Percentiles rank a stretch among this genome's conserved stretches.
phyloP scores from a whole-genome alignment of 352 stramenopile species.

The Pythium utonaiense region DNA sequence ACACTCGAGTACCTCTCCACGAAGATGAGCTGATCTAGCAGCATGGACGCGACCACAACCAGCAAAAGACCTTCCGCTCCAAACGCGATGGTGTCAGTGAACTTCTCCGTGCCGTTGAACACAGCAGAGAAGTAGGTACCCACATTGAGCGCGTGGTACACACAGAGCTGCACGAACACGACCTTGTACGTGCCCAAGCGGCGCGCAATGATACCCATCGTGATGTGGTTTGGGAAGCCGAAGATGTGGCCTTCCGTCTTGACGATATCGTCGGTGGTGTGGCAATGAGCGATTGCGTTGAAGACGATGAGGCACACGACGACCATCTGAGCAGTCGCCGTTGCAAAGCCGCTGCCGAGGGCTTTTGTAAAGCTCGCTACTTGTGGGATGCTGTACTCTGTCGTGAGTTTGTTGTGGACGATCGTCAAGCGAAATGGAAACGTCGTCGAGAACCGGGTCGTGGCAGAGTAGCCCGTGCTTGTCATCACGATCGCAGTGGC shows the following conservation, averaged over 20 bases:
- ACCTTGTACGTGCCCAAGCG: slow-evolving; percentile 24
- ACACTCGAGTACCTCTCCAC: slow-evolving; percentile 22
- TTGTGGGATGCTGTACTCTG: slow-evolving; percentile 12
- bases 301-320: slow-evolving; percentile 22
- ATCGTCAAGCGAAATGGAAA: slow-evolving; percentile 17
- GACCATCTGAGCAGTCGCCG: slow-evolving; percentile 14
- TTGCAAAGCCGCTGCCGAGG: slow-evolving; percentile 20
- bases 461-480: slow-evolving; percentile 16
- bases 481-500: slow-evolving; percentile 17
- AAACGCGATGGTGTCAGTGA: slow-evolving; percentile 26
- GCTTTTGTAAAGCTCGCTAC: slow-evolving; percentile 15
- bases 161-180: slow-evolving; percentile 22
- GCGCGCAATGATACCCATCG: slow-evolving; percentile 21
- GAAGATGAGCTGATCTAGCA: slow-evolving; percentile 21
- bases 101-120: slow-evolving; percentile 22
- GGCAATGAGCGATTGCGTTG: slow-evolving; percentile 21
- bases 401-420: slow-evolving; percentile 3
- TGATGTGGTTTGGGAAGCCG: slow-evolving; percentile 19
- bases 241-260: slow-evolving; percentile 9
- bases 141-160: slow-evolving; percentile 23
- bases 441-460: slow-evolving; percentile 19
- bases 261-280: slow-evolving; percentile 8
- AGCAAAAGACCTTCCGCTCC: slow-evolving; percentile 18
- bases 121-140: slow-evolving; percentile 17
- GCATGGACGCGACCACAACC: slow-evolving; percentile 19